These are phyloP conservation scores for Phytopythium helicoides DNA, from an alignment of 352 stramenopile genomes.

Conservation along the genomic window DNA sequence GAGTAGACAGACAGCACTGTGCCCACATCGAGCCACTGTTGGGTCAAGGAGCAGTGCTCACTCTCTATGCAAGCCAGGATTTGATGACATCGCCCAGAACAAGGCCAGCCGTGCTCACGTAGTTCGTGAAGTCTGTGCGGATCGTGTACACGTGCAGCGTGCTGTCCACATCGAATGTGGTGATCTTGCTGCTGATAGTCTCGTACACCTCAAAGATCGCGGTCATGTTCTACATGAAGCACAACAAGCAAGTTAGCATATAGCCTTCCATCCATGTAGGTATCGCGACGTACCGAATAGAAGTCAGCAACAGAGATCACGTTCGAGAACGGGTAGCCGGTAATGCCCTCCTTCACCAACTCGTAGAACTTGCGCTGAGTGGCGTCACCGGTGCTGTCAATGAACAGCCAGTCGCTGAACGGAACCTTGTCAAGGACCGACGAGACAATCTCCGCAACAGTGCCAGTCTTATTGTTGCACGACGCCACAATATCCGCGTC, in stretches of 20 bases:
- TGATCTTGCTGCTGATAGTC: constrained; percentile 22
- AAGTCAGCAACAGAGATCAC: constrained; percentile 30
- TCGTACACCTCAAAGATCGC: constrained; percentile 29
- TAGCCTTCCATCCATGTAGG: no score
- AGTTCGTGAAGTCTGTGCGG: constrained; percentile 21
- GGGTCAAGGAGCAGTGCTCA: no score
- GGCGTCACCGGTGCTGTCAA: constrained; percentile 41
- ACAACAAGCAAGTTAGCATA: no score
- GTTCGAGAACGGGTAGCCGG: constrained; percentile 37
- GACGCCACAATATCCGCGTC: background rate
- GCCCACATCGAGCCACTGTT: no score
- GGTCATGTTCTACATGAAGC: constrained; percentile 28
- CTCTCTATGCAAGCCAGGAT: constrained; percentile 23
- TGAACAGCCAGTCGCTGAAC: constrained; percentile 41
- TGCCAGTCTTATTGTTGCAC: constrained; percentile 2
- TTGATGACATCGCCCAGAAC: constrained; percentile 28
- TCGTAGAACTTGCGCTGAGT: constrained; percentile 51
- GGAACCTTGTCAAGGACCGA: constrained; percentile 24
- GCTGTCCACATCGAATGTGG: constrained; percentile 28
- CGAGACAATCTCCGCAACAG: constrained; percentile 23
- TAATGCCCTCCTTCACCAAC: constrained; percentile 31
- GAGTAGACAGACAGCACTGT: no score
- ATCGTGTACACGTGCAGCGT: constrained; percentile 26
- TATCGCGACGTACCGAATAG: constrained; percentile 17
- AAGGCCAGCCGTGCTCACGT: constrained; percentile 20